These are phyloP conservation scores for Stentor coeruleus DNA, from an alignment of 73 alveolate genomes.

Conservation along the genomic window DNA sequence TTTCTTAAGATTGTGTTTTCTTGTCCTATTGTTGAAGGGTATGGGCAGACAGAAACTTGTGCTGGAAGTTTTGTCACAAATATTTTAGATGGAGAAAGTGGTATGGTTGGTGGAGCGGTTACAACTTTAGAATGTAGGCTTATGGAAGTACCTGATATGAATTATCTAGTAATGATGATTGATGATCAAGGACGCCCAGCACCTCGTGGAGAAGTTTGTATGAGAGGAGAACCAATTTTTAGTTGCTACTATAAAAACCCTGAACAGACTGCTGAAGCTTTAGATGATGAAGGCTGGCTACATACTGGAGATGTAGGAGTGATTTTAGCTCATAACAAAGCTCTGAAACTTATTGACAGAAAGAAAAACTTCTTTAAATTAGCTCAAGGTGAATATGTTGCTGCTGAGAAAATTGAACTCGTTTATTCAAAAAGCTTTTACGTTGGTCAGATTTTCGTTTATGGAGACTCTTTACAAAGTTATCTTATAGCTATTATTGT, in stretches of 20 bases:
- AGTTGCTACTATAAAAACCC: slow-evolving; percentile 71
- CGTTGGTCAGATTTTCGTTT: slow-evolving; percentile 62
- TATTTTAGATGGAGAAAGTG: slow-evolving; percentile 65
- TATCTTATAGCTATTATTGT: slow-evolving; percentile 68
- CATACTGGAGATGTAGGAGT: slow-evolving; percentile 89
- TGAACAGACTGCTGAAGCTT: slow-evolving; percentile 65
- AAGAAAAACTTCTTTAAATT: slow-evolving; percentile 94
- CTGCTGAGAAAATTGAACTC: slow-evolving; percentile 95
- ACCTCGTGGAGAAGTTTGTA: slow-evolving; percentile 88
- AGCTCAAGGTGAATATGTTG: slow-evolving; percentile 93
- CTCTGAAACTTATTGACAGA: slow-evolving; percentile 92
- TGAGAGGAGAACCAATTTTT: slow-evolving; percentile 70
- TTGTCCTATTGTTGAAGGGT: slow-evolving; percentile 56
- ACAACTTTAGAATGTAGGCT: slow-evolving; percentile 72
- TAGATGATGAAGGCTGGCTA: slow-evolving; percentile 88
- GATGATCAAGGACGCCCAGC: slow-evolving; percentile 55
- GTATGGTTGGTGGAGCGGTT: slow-evolving; percentile 88
- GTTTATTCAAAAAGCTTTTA: slow-evolving; percentile 47
- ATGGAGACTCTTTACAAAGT: slow-evolving; percentile 73
- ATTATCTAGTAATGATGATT: slow-evolving; percentile 59
- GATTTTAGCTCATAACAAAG: slow-evolving; percentile 72
- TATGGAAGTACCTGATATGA: slow-evolving; percentile 88
- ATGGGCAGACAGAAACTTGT: slow-evolving; percentile 68
- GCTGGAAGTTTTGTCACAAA: slow-evolving; percentile 56
- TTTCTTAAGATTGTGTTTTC: slow-evolving; percentile 46